Conservation (phyloP, 2,329 filamentous ascomycete species). For the Sporothrix inflata region DNA sequence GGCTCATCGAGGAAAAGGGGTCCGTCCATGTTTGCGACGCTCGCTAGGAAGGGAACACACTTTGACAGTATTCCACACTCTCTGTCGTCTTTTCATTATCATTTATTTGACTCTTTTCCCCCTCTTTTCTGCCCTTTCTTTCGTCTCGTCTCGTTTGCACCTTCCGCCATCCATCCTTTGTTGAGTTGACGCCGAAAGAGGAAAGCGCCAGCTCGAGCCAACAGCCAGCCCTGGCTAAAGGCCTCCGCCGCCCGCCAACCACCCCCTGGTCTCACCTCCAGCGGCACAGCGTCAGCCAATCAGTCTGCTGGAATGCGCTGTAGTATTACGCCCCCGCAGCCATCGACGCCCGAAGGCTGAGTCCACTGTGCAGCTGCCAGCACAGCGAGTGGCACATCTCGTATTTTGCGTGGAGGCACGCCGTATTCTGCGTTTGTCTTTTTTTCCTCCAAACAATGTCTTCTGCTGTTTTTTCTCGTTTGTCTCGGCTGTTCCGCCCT, state of each 20-base stretch:
- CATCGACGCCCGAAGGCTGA: neutral
- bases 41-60: neutral
- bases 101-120: neutral
- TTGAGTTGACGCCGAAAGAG: slow-evolving; percentile 11
- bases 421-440: neutral
- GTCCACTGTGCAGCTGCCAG: neutral
- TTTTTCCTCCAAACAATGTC: neutral
- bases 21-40: slow-evolving; percentile 8
- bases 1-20: neutral
- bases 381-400: neutral
- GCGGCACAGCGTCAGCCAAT: neutral
- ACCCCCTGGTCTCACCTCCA: neutral
- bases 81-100: neutral
- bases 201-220: neutral
- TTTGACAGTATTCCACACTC: neutral
- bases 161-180: neutral
- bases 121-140: neutral
- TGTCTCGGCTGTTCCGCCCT: neutral
- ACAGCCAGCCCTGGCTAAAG: neutral
- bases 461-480: neutral
- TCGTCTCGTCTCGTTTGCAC: neutral
- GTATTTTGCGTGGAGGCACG: neutral
- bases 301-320: neutral
- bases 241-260: neutral
- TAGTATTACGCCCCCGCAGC: neutral